These are phyloP conservation scores for Alternaria triticina DNA, from an alignment of 2,329 filamentous ascomycete genomes.

Conservation along the genomic window DNA sequence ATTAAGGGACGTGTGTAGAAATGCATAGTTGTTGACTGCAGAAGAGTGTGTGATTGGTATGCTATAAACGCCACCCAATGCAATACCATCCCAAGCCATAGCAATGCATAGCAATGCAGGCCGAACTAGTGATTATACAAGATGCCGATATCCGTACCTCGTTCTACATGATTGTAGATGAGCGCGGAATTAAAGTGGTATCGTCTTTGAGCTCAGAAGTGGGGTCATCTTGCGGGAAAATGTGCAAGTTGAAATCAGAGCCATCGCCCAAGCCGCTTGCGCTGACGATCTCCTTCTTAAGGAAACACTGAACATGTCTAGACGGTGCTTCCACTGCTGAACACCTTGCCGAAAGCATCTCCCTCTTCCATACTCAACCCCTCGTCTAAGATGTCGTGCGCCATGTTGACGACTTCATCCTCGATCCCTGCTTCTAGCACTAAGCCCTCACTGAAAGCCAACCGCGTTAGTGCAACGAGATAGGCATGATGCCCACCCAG, in stretches of 20 bases:
- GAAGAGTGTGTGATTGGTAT: neutral
- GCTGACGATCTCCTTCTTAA: constrained; percentile 97
- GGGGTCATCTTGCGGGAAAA: constrained; percentile 84
- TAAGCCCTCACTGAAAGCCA: constrained; percentile 85
- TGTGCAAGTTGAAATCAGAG: constrained; percentile 92
- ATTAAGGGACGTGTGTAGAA: neutral
- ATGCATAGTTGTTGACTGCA: neutral
- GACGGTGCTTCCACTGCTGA: constrained; percentile 36
- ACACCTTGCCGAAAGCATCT: constrained; percentile 61
- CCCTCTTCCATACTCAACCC: constrained; percentile 81
- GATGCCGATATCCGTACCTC: neutral
- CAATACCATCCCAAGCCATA: neutral
- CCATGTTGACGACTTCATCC: constrained; percentile 78
- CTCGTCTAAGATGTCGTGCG: constrained; percentile 80
- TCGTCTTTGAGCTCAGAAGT: constrained; percentile 97
- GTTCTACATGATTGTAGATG: constrained; percentile 81
- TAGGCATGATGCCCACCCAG: constrained; percentile 82
- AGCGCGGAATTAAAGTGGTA: constrained; percentile 94
- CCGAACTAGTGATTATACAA: neutral
- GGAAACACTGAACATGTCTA: constrained; percentile 73
- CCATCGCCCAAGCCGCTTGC: constrained; percentile 94
- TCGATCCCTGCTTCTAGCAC: constrained; percentile 79
- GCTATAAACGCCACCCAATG: neutral
- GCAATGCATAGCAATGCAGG: neutral
- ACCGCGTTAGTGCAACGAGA: constrained; percentile 76